These are phyloP conservation scores for Pyrenopolyporus hunteri DNA, from an alignment of 495 filamentous ascomycete species.

Conservation along the genomic window DNA sequence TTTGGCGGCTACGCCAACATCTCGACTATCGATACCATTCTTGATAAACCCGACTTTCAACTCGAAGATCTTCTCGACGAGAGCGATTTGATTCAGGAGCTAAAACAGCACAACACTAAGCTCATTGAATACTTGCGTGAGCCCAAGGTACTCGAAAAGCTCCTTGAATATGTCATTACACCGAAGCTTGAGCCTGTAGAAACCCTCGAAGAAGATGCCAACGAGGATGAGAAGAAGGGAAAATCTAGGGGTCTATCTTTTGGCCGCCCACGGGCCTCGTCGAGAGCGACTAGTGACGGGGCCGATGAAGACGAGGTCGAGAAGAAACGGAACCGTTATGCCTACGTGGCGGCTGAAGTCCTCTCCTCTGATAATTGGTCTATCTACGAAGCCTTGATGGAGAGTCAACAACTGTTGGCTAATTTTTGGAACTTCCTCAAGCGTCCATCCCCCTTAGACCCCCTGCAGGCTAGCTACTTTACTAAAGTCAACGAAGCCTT, in stretches of 20 bases:
- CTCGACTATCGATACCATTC: slow-evolving; percentile 92
- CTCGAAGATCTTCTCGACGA: slow-evolving; percentile 97
- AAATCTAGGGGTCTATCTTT: slow-evolving; percentile 58
- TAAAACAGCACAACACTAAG: slow-evolving; percentile 98
- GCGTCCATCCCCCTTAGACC: slow-evolving; percentile 78
- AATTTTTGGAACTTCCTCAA: slow-evolving; percentile 92
- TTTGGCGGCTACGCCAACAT: slow-evolving; percentile 98
- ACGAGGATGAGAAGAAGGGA: slow-evolving; percentile 59
- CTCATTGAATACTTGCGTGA: slow-evolving; percentile 95
- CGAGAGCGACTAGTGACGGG: slow-evolving; percentile 45
- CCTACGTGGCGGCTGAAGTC: slow-evolving; percentile 89
- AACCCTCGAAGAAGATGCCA: slow-evolving; percentile 65
- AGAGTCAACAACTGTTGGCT: slow-evolving; percentile 74
- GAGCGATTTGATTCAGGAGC: slow-evolving; percentile 92
- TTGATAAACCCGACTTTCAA: slow-evolving; percentile 92
- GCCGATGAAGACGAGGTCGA: slow-evolving; percentile 71
- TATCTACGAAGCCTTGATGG: slow-evolving; percentile 89
- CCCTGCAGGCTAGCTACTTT: slow-evolving; percentile 94
- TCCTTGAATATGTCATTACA: slow-evolving; percentile 90
- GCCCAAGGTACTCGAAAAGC: slow-evolving; percentile 80
- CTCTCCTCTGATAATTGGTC: slow-evolving; percentile 97
- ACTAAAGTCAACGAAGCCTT: slow-evolving; percentile 97
- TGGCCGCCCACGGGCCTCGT: slow-evolving; percentile 49
- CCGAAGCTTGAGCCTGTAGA: slow-evolving; percentile 67
- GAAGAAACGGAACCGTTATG: slow-evolving; percentile 87